Percentiles rank a stretch among this genome's conserved stretches.
These are phyloP conservation scores for Aspergillus pseudoglaucus DNA, from an alignment of 2,329 filamentous ascomycete species.

Conservation along the genomic window DNA sequence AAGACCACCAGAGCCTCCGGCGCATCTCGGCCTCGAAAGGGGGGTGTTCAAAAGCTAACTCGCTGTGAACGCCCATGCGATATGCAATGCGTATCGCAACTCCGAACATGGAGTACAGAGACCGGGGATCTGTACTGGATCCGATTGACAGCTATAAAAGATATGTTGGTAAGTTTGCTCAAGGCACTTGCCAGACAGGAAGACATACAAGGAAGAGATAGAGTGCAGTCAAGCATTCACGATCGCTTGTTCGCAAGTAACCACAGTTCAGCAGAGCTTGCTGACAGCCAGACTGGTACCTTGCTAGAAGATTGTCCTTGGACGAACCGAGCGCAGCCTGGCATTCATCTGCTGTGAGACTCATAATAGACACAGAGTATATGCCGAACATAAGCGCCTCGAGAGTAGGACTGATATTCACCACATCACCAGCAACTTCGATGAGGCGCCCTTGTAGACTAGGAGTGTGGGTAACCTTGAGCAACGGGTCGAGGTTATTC, in stretches of 20 bases:
- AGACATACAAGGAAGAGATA: constrained; percentile 48
- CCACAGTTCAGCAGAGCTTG: constrained; percentile 41
- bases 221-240: constrained; percentile 46
- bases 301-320: constrained; percentile 33
- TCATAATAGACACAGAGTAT: constrained; percentile 55
- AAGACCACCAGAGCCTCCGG: constrained; percentile 67
- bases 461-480: constrained; percentile 63
- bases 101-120: constrained; percentile 55
- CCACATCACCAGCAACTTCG: constrained; percentile 52
- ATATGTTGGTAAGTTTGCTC: constrained; percentile 10
- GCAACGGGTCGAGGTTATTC: constrained; percentile 61
- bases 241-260: constrained; percentile 38
- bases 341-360: constrained; percentile 53
- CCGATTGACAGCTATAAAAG: constrained; percentile 49
- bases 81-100: constrained; percentile 62
- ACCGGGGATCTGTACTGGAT: constrained; percentile 54
- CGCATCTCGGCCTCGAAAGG: constrained; percentile 62
- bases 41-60: constrained; percentile 44
- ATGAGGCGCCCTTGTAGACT: constrained; percentile 60
- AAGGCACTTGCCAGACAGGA: neutral
- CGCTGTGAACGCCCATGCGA: constrained; percentile 62
- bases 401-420: constrained; percentile 50
- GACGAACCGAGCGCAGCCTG: constrained; percentile 30
- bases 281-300: constrained; percentile 42
- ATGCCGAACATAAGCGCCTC: constrained; percentile 63